Evolutionary conservation across 78 protist species (phyloP).

Genomic region (Polysphondylium violaceum): DNA sequence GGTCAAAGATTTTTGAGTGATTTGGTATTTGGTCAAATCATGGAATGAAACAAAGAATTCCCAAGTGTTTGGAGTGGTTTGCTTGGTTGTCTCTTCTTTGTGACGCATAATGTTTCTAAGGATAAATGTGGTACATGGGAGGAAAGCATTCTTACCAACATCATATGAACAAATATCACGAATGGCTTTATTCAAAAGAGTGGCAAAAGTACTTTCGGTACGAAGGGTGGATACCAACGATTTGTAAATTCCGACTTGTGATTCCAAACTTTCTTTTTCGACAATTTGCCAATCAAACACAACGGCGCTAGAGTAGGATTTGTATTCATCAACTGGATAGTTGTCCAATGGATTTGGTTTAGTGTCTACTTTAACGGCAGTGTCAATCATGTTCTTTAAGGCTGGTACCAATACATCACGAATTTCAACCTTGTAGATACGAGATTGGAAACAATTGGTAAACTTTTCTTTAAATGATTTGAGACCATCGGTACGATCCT

Average conservation of each 20-base stretch:
- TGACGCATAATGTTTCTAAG: conserved; percentile 10
- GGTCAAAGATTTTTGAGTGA: not conserved
- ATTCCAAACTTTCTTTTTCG: conserved; percentile 53
- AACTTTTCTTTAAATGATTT: conserved; percentile 48
- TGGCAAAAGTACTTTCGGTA: not conserved
- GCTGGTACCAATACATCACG: conserved; percentile 50
- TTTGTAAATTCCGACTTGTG: conserved; percentile 14
- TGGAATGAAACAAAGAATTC: conserved; percentile 48
- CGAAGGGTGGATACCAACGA: not conserved
- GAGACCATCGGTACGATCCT: conserved; percentile 63
- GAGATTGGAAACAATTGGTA: conserved; percentile 12
- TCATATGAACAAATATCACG: conserved; percentile 50
- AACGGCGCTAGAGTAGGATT: not conserved
- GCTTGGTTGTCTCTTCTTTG: conserved; percentile 27
- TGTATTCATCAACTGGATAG: conserved; percentile 6
- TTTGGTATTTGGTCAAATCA: not conserved
- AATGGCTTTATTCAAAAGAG: not conserved
- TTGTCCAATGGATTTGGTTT: conserved; percentile 40
- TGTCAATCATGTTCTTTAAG: conserved; percentile 31
- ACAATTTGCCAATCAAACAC: conserved; percentile 52
- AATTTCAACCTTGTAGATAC: conserved; percentile 44
- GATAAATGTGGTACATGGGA: conserved; percentile 7
- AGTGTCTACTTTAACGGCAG: conserved; percentile 8
- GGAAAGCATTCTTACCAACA: conserved; percentile 61
- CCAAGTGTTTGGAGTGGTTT: conserved; percentile 9